phyloP scores from a whole-genome alignment of 257 asterid genomes.

The Solanum boliviense region DNA sequence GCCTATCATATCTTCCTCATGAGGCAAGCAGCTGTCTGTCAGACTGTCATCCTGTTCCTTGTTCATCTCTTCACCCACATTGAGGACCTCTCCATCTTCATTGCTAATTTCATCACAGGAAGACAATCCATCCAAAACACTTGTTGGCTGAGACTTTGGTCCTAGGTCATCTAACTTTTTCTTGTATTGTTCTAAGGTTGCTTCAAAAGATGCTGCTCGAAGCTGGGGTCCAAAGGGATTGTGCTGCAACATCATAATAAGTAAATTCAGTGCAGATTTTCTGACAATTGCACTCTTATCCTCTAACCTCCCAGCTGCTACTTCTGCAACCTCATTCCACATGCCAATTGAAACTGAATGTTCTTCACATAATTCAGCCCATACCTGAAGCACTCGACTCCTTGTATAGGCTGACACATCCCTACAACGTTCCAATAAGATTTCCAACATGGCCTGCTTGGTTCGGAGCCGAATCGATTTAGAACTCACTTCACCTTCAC shows the following conservation, averaged over 20 bases:
- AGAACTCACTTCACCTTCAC: slow-evolving; percentile 73
- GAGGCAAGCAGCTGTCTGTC: slow-evolving; percentile 57
- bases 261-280: slow-evolving; percentile 86
- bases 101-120: slow-evolving; percentile 37
- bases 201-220: slow-evolving; percentile 74
- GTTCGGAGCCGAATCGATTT: slow-evolving; percentile 78
- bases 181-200: slow-evolving; percentile 90
- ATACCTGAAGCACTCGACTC: slow-evolving; percentile 94
- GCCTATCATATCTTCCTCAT: slow-evolving; percentile 20
- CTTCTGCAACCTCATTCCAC: slow-evolving; percentile 92
- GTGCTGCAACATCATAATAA: slow-evolving; percentile 91
- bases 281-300: slow-evolving; percentile 98
- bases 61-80: slow-evolving; percentile 32
- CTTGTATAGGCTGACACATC: slow-evolving; percentile 97
- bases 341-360: slow-evolving; percentile 87
- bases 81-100: slow-evolving; percentile 46
- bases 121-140: slow-evolving; percentile 25
- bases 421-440: slow-evolving; percentile 89
- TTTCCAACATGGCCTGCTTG: slow-evolving; percentile 96
- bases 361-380: slow-evolving; percentile 93
- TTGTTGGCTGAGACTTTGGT: slow-evolving; percentile 33
- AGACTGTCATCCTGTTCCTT: slow-evolving; percentile 39
- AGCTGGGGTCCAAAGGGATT: slow-evolving; percentile 98
- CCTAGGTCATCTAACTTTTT: slow-evolving; percentile 66
- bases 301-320: slow-evolving; percentile 92